phyloP scores from a whole-genome alignment of 2,329 filamentous ascomycete genomes.

The Paraconiothyrium sp. region DNA sequence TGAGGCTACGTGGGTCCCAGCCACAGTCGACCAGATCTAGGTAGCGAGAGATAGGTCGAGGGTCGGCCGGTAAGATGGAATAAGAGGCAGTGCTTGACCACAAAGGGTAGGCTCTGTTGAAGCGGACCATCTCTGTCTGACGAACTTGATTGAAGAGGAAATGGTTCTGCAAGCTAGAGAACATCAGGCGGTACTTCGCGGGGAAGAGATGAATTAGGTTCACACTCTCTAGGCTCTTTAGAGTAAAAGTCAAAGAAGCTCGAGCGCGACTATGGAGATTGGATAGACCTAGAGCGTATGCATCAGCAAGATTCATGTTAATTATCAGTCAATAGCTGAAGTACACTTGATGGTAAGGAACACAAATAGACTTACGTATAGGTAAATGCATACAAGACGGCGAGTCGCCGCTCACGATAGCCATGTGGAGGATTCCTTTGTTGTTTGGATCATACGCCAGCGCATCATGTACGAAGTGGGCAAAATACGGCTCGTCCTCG shows the following conservation, averaged over 20 bases:
- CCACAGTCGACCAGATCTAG: constrained; percentile 14
- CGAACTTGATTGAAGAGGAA: neutral
- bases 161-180: constrained; percentile 1
- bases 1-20: constrained; percentile 13
- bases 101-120: constrained; percentile 20
- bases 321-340: constrained; percentile 2
- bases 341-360: neutral
- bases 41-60: constrained; percentile 16
- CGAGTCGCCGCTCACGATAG: constrained; percentile 9
- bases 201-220: constrained; percentile 9
- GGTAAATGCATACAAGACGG: constrained; percentile 2
- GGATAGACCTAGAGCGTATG: neutral
- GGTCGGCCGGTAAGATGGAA: constrained; percentile 14
- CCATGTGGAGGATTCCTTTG: constrained; percentile 20
- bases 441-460: constrained; percentile 20
- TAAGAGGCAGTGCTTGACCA: constrained; percentile 20
- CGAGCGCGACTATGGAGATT: constrained; percentile 4
- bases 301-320: constrained; percentile 6
- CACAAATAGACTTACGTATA: constrained; percentile 10
- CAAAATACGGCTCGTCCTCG: constrained; percentile 17
- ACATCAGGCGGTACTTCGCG: constrained; percentile 3
- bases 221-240: constrained; percentile 9
- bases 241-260: constrained; percentile 10
- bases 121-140: constrained; percentile 12
- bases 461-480: constrained; percentile 21